Conservation (phyloP, 495 filamentous ascomycete species). For the Penicillium argentinense region DNA sequence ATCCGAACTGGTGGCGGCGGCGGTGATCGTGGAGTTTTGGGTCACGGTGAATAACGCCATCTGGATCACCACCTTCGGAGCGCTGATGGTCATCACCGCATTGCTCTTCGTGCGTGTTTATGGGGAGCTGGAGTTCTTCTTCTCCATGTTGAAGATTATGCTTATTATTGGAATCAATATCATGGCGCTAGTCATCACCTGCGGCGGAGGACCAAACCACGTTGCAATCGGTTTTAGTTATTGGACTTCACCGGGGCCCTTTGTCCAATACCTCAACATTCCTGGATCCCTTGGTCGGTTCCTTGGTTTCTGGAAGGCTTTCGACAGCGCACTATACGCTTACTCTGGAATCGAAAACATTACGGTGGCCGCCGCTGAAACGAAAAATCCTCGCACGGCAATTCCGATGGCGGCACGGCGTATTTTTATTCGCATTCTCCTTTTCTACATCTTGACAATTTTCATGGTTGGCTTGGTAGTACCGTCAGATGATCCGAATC, state of each 20-base stretch:
- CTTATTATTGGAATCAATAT: constrained; percentile 49
- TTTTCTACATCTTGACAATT: constrained; percentile 43
- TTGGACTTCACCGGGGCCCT: constrained; percentile 23
- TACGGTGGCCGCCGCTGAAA: constrained; percentile 49
- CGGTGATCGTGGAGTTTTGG: constrained; percentile 53
- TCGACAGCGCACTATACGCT: constrained; percentile 55
- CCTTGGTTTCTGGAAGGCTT: constrained; percentile 55
- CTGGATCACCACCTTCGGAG: constrained; percentile 47
- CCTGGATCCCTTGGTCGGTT: constrained; percentile 18
- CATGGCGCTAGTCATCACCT: constrained; percentile 38
- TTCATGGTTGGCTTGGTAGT: constrained; percentile 47
- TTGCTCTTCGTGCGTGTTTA: constrained; percentile 44
- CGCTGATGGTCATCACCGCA: constrained; percentile 46
- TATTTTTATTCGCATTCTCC: constrained; percentile 39
- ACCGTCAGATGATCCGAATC: constrained; percentile 43
- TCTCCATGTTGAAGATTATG: constrained; percentile 46
- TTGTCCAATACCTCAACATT: constrained; percentile 21
- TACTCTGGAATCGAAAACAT: constrained; percentile 56
- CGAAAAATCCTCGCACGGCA: constrained; percentile 30
- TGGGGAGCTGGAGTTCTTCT: constrained; percentile 47
- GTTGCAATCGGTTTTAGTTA: constrained; percentile 21
- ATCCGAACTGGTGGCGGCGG: constrained; percentile 41
- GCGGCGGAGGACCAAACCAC: constrained; percentile 20
- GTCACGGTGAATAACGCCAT: constrained; percentile 32
- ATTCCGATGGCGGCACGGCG: constrained; percentile 41